These are phyloP conservation scores for Thielaviopsis musarum DNA, from an alignment of 2,329 filamentous ascomycete species.

Conservation along the genomic window DNA sequence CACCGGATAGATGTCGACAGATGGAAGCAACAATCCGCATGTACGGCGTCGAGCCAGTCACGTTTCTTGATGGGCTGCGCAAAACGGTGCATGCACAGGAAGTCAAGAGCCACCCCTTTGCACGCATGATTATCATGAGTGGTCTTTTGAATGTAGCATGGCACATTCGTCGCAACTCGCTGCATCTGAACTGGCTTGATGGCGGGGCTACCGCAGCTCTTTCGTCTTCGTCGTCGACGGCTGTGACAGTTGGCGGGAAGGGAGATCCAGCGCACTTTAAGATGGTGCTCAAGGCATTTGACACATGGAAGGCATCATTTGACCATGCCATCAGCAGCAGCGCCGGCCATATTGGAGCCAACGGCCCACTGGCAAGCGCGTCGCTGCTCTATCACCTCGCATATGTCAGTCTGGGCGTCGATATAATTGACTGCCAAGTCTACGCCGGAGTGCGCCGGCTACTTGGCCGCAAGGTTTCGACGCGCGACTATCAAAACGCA, in stretches of 20 bases:
- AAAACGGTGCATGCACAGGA: conserved; percentile 64
- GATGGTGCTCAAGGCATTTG: conserved; percentile 61
- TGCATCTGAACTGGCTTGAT: conserved; percentile 66
- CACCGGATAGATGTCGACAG: conserved; percentile 56
- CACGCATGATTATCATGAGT: conserved; percentile 78
- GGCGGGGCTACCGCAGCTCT: conserved; percentile 29
- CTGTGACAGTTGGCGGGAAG: background rate
- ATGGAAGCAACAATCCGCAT: conserved; percentile 61
- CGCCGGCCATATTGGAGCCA: conserved; percentile 31
- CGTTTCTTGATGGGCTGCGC: conserved; percentile 74
- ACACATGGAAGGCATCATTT: conserved; percentile 75
- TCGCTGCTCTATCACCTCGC: conserved; percentile 73
- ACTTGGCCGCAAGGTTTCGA: conserved; percentile 62
- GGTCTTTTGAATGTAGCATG: conserved; percentile 80
- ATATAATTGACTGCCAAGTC: conserved; percentile 80
- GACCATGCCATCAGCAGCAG: conserved; percentile 42
- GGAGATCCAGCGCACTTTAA: conserved; percentile 25
- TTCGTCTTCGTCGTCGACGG: background rate
- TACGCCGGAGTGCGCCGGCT: conserved; percentile 66
- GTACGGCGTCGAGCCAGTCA: conserved; percentile 62
- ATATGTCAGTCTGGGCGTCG: conserved; percentile 76
- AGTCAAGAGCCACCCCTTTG: conserved; percentile 75
- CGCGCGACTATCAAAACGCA: conserved; percentile 56
- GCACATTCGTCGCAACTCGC: conserved; percentile 77
- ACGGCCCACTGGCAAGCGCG: conserved; percentile 56